Conservation (phyloP, 2,329 filamentous ascomycete species). For the Trichoderma atroviride region DNA sequence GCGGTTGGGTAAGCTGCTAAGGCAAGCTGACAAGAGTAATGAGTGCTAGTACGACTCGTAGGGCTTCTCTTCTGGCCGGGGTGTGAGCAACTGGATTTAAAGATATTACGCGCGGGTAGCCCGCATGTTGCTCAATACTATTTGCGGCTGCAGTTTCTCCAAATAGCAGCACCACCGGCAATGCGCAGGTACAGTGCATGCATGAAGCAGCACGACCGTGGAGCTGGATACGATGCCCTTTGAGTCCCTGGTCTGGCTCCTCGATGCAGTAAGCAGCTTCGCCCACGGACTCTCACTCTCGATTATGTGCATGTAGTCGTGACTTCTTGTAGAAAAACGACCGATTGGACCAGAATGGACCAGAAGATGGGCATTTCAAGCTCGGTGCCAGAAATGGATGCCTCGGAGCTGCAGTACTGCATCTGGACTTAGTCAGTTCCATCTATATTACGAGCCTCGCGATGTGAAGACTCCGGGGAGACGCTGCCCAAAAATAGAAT, state of each 20-base stretch:
- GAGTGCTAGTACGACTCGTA: background rate
- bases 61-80: background rate
- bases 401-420: background rate
- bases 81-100: slow-evolving; percentile 2
- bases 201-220: background rate
- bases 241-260: background rate
- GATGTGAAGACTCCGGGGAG: background rate
- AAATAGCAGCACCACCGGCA: background rate
- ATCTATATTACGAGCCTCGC: background rate
- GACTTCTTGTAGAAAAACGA: background rate
- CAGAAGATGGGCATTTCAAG: background rate
- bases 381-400: background rate
- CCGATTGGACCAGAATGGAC: background rate
- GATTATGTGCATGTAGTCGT: background rate
- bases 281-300: background rate
- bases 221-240: background rate
- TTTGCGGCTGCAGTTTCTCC: background rate
- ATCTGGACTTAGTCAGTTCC: slow-evolving; percentile 1
- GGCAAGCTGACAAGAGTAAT: background rate
- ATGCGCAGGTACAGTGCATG: background rate
- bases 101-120: slow-evolving; percentile 2
- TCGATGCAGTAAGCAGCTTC: background rate
- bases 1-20: background rate
- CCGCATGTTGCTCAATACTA: background rate
- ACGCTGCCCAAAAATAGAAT: background rate